Base-by-base conservation (phyloP, 169 alveolate genomes). In the Blepharisma undulans region DNA sequence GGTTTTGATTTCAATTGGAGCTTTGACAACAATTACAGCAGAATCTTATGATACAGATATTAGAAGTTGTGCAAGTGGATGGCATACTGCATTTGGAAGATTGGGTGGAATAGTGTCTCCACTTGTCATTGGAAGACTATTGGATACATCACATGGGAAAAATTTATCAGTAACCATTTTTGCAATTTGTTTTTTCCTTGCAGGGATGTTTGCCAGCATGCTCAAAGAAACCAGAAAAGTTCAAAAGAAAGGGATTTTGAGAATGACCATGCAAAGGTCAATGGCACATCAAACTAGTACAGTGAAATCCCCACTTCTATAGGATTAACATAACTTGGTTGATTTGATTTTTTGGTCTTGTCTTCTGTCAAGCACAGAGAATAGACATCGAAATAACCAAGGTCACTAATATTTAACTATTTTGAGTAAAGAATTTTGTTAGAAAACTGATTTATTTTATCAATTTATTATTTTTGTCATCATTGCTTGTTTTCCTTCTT, bases 31-130 rank as follows among this genome's bases (percentile, higher is more conserved):
- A 6, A 86, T 86, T 22, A 71, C 29, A 22, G 34, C 91, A 8
- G 91, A 86, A 86, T n/a, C 48, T 4, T 86, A 71, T 36, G 34
- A 22, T 25, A 36, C 84, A 21, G 72, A 71, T 30, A 86, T 86
- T 34, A 29, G 91, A 27, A 27, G 36, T 22, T 1, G 3, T 5
- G 84, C 84, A 27, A 33, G 27, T 21, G 91, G 91, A 10, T 86
- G 91, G 91, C 84, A 34, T 19, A 86, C 61, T 32, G 91, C 91
- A 25, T 86, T 27, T 60, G 48, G 84, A 25, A 86, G 36, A 10
- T 18, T 86, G 0, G 91, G 91, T 6, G 91, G 91, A n/a, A 36
- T 86, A 6, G 84, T 72, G 4, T 61, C 84, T 22, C 91, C 91
- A 33, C 48, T 72, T 12, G n/a, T 36, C 0, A 32, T 72, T 1